phyloP scores from a whole-genome alignment of 495 filamentous ascomycete species.

The Astrothelium macrocarpum region DNA sequence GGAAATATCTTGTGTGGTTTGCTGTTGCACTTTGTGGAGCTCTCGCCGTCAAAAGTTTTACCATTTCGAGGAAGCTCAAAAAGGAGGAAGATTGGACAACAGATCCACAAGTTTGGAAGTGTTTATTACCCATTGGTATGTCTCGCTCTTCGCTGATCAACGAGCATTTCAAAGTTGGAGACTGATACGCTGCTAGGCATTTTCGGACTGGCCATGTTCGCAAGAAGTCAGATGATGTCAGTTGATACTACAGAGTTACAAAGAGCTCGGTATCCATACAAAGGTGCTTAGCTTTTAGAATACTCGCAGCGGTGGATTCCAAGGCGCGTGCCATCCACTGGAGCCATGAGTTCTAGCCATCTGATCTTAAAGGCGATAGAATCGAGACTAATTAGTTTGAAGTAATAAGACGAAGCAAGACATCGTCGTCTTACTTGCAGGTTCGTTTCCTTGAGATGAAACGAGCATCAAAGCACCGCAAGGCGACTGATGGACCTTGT shows the following conservation, averaged over 20 bases:
- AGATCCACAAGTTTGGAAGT: neutral
- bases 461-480: no score
- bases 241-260: conserved; percentile 49
- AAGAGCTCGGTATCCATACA: conserved; percentile 47
- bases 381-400: no score
- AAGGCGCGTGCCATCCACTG: no score
- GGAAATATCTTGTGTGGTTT: conserved; percentile 39
- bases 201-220: conserved; percentile 39
- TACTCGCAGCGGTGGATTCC: no score
- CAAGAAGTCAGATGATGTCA: conserved; percentile 44
- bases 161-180: conserved; percentile 14
- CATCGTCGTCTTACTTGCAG: no score
- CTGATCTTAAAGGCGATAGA: no score
- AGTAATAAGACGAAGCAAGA: no score
- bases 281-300: conserved; percentile 42
- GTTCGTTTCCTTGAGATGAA: no score
- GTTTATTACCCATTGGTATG: conserved; percentile 24
- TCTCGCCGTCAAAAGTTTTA: conserved; percentile 20
- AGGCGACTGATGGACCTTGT: no score
- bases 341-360: no score
- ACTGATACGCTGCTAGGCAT: conserved; percentile 23
- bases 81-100: conserved; percentile 13
- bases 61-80: conserved; percentile 8
- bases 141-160: conserved; percentile 5
- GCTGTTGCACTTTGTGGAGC: conserved; percentile 37